phyloP scores from a whole-genome alignment of 495 filamentous ascomycete genomes.

The Achaetomiella virescens region DNA sequence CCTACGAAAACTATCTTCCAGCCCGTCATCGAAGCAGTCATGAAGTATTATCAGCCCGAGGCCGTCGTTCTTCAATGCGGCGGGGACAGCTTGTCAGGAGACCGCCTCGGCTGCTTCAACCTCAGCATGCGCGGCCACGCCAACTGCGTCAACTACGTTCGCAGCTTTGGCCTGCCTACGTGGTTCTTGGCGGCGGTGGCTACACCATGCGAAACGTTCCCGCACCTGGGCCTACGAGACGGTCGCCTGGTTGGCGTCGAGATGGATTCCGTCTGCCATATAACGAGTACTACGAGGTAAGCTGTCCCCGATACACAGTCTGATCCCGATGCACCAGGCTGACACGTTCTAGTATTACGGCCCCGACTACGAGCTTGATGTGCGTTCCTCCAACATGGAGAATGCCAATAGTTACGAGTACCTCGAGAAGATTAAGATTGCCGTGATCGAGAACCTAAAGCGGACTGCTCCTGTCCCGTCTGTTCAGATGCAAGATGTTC shows the following conservation, averaged over 20 bases:
- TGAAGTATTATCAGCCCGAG: conserved; percentile 92
- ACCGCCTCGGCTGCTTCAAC: conserved; percentile 96
- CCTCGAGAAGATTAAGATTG: conserved; percentile 86
- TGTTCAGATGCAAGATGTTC: conserved; percentile 93
- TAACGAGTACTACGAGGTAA: conserved; percentile 97
- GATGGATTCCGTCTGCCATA: conserved; percentile 82
- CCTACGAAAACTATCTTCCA: conserved; percentile 96
- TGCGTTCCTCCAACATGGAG: conserved; percentile 96
- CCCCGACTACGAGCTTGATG: conserved; percentile 92
- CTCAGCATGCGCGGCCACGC: conserved; percentile 96
- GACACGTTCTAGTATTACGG: conserved; percentile 74
- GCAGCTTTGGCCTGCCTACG: conserved; percentile 85
- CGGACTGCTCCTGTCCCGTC: conserved; percentile 84
- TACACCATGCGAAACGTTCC: conserved; percentile 99
- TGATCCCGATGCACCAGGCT: conserved; percentile 30
- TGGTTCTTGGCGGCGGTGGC: conserved; percentile 90
- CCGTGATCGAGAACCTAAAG: conserved; percentile 88
- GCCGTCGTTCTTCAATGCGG: conserved; percentile 96
- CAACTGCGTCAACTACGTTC: conserved; percentile 94
- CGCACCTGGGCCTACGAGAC: conserved; percentile 98
- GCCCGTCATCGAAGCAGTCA: conserved; percentile 84
- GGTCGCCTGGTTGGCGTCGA: conserved; percentile 78
- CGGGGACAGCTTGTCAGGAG: conserved; percentile 89
- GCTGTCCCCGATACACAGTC: conserved; percentile 12
- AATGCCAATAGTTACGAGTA: conserved; percentile 95